Base-by-base conservation (phyloP, 78 protist genomes). In the Thecamonas trahens region DNA sequence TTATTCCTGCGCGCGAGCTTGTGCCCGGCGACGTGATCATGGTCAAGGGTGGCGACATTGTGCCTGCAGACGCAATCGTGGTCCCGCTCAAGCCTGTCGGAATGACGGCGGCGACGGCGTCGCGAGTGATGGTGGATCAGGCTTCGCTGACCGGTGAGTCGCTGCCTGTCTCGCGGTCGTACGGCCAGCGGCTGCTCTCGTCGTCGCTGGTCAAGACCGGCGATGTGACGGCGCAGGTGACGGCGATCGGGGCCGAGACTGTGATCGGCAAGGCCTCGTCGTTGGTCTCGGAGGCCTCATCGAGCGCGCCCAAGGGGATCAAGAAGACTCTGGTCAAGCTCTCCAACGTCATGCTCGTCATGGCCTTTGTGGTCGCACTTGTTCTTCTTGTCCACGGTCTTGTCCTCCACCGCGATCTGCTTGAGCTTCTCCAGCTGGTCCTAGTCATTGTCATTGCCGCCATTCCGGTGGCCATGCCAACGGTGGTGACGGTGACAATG, bases 11-110 rank as follows among this genome's bases (percentile, higher is more conserved):
- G 6, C 22, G 45, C 22, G 72, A 68, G 20, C 38, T 91, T 20
- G 96, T 91, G 7, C 91, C 91, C 24, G 96, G 96, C 40, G 96
- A 91, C 47, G 74, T 91, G 13, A 60, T 85, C 32, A 74, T 59
- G 24, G 31, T 91, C 35, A 55, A 71, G 28, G 58, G 76, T 50
- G 96, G 96, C 52, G 93, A 83, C 31, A 59, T 85, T 52, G 74
- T 88, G 42, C 88, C 92, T 44, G 92, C 93, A 18, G 96, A 91
- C 70, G 29, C 55, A 39, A 74, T n/a, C n/a, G n/a, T n/a, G n/a
- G n/a, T n/a, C n/a, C n/a, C n/a, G n/a, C n/a, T n/a, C n/a, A n/a
- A n/a, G n/a, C n/a, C n/a, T n/a, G n/a, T n/a, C n/a, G n/a, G n/a
- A n/a, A n/a, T n/a, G 72, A 76, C 35, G 66, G 72, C 26, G 93